phyloP scores from a whole-genome alignment of 2,329 filamentous ascomycete genomes.

The Penicillium sp. region DNA sequence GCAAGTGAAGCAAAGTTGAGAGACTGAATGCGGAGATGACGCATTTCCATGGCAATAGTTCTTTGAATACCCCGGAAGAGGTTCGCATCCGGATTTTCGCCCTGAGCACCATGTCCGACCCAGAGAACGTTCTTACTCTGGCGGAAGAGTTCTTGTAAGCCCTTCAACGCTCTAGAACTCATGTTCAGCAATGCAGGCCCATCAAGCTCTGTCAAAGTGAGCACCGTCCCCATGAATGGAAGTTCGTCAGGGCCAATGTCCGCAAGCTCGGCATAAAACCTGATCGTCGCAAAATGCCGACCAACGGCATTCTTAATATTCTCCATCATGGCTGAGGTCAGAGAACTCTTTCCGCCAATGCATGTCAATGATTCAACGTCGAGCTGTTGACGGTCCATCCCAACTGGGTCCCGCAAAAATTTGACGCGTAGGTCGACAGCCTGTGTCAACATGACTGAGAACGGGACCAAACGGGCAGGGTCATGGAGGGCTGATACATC shows the following conservation, averaged over 20 bases:
- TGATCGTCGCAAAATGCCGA: conserved; percentile 12
- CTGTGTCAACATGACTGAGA: conserved; percentile 34
- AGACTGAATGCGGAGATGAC: conserved; percentile 22
- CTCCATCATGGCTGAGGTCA: conserved; percentile 8
- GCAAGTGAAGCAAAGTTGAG: conserved; percentile 16
- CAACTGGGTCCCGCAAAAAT: conserved; percentile 31
- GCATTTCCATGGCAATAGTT: conserved; percentile 24
- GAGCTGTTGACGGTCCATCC: not conserved
- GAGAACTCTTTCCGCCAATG: conserved; percentile 16
- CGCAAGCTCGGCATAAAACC: conserved; percentile 5
- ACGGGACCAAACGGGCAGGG: conserved; percentile 5
- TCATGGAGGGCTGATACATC: conserved; percentile 14
- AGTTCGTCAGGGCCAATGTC: conserved; percentile 13
- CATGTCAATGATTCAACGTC: conserved; percentile 18
- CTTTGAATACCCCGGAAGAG: conserved; percentile 26
- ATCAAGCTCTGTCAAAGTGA: conserved; percentile 30
- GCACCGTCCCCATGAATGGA: conserved; percentile 22
- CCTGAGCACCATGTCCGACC: conserved; percentile 25
- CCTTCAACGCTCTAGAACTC: conserved; percentile 21
- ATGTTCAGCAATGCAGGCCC: conserved; percentile 27
- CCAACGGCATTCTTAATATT: conserved; percentile 10
- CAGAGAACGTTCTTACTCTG: conserved; percentile 26
- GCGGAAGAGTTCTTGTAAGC: conserved; percentile 26
- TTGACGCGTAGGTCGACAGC: conserved; percentile 34
- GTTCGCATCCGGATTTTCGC: conserved; percentile 22